Evolutionary conservation across 345 rosid species (phyloP).

Genomic region (Angophora floribunda): DNA sequence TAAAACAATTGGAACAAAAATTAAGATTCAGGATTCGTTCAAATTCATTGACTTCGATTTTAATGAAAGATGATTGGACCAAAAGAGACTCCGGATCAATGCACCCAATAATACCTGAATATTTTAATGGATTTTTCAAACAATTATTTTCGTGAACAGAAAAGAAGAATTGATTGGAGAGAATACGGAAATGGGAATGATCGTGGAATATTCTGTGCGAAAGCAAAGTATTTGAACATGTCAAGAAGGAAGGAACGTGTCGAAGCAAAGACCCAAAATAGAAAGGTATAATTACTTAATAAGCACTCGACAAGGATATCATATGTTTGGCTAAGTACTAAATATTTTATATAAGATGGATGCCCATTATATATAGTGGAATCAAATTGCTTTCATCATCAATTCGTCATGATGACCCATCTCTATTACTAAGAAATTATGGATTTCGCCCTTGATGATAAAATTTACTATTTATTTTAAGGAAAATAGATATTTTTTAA

Average conservation of each 20-base stretch:
- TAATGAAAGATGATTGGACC: neutral
- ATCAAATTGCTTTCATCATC: neutral
- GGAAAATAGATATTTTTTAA: neutral
- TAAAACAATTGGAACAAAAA: neutral
- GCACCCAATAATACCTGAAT: neutral
- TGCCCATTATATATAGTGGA: neutral
- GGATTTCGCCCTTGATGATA: neutral
- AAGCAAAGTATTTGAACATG: neutral
- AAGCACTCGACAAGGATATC: neutral
- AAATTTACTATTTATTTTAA: fast-evolving
- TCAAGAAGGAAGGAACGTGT: neutral
- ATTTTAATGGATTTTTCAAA: neutral
- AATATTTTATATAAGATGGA: neutral
- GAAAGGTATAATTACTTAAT: neutral
- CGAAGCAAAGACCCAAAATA: neutral
- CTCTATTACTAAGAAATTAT: neutral
- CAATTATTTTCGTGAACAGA: neutral
- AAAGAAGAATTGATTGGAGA: neutral
- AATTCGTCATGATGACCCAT: neutral
- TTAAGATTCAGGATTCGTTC: neutral
- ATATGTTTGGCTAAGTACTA: neutral
- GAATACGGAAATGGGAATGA: neutral
- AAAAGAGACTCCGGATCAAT: neutral
- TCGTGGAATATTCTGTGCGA: neutral
- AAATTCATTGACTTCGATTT: neutral